Conservation (phyloP, 257 asterid species). For the Capsicum rhomboideum region DNA sequence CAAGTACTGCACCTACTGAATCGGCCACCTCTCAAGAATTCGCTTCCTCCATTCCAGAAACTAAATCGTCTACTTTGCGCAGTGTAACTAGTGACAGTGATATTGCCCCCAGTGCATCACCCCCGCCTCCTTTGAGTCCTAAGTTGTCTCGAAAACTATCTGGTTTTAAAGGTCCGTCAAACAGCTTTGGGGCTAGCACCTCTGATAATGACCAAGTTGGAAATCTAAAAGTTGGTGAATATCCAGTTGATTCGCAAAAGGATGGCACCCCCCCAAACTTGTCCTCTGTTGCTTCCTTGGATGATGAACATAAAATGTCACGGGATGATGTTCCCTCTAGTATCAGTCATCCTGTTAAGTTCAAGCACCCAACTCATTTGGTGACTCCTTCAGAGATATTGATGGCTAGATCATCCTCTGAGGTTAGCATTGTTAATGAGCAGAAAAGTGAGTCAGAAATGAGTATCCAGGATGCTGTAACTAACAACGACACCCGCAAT, state of each 20-base stretch:
- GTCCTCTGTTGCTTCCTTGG: constrained; percentile 56
- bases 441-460: constrained; percentile 47
- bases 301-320: constrained; percentile 41
- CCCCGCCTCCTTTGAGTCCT: constrained; percentile 70
- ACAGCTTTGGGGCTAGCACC: constrained; percentile 49
- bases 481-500: constrained; percentile 48
- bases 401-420: constrained; percentile 76
- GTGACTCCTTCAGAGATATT: constrained; percentile 93
- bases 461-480: constrained; percentile 55
- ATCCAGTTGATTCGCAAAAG: constrained; percentile 68
- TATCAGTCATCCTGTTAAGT: constrained; percentile 50
- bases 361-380: constrained; percentile 95
- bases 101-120: constrained; percentile 45
- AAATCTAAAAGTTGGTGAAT: constrained; percentile 49
- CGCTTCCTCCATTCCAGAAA: constrained; percentile 35
- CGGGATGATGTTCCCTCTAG: constrained; percentile 52
- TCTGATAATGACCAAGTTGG: constrained; percentile 30
- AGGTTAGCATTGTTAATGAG: constrained; percentile 45
- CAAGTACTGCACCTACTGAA: constrained; percentile 33
- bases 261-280: constrained; percentile 37
- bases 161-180: constrained; percentile 51
- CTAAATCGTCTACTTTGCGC: constrained; percentile 34
- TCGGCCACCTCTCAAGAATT: constrained; percentile 36
- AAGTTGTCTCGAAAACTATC: constrained; percentile 59
- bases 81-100: constrained; percentile 29